Base-by-base conservation (phyloP, 139 green algal genomes). In the Edaphochlamys debaryana region DNA sequence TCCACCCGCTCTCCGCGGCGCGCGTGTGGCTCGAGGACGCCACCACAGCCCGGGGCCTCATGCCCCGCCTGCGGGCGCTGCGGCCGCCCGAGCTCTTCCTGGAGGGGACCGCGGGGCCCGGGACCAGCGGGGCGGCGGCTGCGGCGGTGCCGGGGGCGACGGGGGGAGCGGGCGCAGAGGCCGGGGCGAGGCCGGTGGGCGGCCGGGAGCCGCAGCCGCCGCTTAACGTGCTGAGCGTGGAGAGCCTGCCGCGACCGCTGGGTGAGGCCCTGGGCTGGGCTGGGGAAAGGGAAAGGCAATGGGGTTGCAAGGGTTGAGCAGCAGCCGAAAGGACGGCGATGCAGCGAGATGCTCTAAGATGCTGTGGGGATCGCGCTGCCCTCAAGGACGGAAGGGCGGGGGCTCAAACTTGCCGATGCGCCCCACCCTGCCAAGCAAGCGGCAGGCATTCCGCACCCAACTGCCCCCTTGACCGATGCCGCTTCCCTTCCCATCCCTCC, bases 1-100 rank as follows among this genome's bases (percentile, higher is more conserved):
- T 90, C 74, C 77, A 85, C n/a, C 69, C 72, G 69, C 77, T 90
- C 42, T 69, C 69, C n/a, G 83, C 79, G 29, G 85, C 67, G 23
- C 30, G 82, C 23, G 60, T 48, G 11, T 37, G 19, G 32, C 9
- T 87, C 8, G 69, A 87, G 69, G 37, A 79, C 48, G 74, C 77
- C 36, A 19, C 60, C 27, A 37, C 68, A 32, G 85, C 41, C 19
- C 27, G 69, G 23, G 87, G 81, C 6, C 75, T 83, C 6, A 74
- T 91, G 48, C 71, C 58, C 34, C 83, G 86, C 27, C 82, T 89
- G 38, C 75, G 75, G 1, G 22, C 41, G 32, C 52, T 81, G 23
- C 62, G 75, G n/a, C 60, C 60, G 41, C 75, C 58, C 36, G 29
- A 81, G 60, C 68, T 54, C 11, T 13, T 13, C 45, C 11, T 9